Conservation (phyloP, 2,329 filamentous ascomycete genomes). For the Rachicladosporium sp. region DNA sequence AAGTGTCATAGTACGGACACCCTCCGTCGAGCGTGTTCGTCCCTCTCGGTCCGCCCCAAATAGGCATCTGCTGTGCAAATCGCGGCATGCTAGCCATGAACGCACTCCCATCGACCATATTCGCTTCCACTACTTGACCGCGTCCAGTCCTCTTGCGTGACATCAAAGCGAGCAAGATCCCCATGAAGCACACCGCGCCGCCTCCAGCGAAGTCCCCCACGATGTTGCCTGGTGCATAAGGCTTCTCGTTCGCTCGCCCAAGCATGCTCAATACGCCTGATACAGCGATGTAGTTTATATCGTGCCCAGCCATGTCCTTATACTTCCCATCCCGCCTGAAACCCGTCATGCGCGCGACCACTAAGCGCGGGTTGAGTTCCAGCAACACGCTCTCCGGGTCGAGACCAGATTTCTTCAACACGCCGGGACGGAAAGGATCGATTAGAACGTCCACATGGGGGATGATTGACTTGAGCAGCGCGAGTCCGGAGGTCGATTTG, state of each 20-base stretch:
- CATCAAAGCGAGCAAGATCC: conserved; percentile 68
- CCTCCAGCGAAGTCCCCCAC: conserved; percentile 87
- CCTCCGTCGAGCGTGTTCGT: conserved; percentile 73
- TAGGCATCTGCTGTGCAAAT: conserved; percentile 48
- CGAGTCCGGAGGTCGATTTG: conserved; percentile 51
- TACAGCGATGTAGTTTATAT: conserved; percentile 92
- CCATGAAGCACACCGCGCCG: conserved; percentile 68
- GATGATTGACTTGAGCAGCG: conserved; percentile 55
- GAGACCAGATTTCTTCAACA: conserved; percentile 73
- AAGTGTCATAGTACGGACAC: conserved; percentile 79
- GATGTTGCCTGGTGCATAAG: conserved; percentile 71
- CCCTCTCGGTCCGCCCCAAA: conserved; percentile 55
- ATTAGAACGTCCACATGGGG: conserved; percentile 64
- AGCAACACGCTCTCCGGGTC: conserved; percentile 55
- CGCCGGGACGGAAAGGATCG: conserved; percentile 84
- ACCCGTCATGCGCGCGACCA: conserved; percentile 78
- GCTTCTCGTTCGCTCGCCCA: conserved; percentile 55
- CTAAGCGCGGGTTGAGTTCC: conserved; percentile 57
- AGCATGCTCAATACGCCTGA: conserved; percentile 68
- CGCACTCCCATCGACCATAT: conserved; percentile 85
- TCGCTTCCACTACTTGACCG: conserved; percentile 86
- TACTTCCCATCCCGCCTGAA: conserved; percentile 83
- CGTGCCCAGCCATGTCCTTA: conserved; percentile 78
- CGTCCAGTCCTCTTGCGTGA: conserved; percentile 49
- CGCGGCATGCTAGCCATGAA: conserved; percentile 72